Conservation (phyloP, 257 asterid species). For the Coffea canephora region DNA sequence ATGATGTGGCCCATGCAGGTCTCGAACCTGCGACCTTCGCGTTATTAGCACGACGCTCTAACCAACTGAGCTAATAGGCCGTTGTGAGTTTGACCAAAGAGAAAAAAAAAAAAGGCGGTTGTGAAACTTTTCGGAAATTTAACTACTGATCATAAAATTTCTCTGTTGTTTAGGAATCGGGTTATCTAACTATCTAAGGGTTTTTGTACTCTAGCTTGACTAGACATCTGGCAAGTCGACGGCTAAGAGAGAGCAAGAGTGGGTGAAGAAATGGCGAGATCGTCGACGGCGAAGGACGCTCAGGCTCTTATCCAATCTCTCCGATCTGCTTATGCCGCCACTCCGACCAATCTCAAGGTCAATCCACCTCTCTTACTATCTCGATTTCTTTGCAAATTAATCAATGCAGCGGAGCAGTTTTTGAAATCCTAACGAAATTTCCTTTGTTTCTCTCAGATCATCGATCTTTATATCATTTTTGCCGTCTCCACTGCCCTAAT, state of each 20-base stretch:
- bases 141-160: too few species aligned
- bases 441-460: conserved; percentile 46
- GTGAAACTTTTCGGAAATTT: too few species aligned
- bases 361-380: background rate
- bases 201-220: background rate
- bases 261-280: conserved; percentile 49
- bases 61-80: conserved; percentile 46
- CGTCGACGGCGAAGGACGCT: conserved; percentile 60
- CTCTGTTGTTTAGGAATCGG: too few species aligned
- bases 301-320: conserved; percentile 64
- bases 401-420: background rate
- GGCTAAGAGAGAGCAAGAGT: background rate
- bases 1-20: conserved; percentile 34
- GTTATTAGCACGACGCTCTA: conserved; percentile 49
- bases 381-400: background rate
- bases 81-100: too few species aligned
- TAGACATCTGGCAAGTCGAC: background rate
- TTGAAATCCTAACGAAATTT: background rate
- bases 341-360: conserved; percentile 76
- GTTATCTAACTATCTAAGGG: background rate
- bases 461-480: conserved; percentile 68
- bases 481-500: conserved; percentile 63
- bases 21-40: conserved; percentile 49
- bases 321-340: conserved; percentile 64
- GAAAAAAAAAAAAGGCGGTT: conserved; percentile 2